A percentile compares a stretch with the other conserved stretches of the same genome.
Conservation (phyloP, 1,284 basidiomycete genomes). For the Irpex rosettiformis region DNA sequence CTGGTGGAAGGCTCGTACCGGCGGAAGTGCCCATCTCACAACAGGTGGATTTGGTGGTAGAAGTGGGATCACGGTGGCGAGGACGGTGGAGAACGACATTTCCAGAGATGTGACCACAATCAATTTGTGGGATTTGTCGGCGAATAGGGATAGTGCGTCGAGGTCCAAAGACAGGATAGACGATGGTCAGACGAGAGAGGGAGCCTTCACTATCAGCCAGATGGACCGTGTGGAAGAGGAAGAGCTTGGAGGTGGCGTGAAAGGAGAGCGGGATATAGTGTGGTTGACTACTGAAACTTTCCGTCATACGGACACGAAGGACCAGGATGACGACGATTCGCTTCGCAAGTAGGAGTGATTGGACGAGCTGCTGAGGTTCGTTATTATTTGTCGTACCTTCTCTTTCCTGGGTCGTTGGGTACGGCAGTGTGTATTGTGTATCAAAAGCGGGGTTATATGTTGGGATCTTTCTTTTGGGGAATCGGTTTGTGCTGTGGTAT, state of each 20-base stretch:
- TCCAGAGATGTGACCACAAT: slow-evolving; percentile 10
- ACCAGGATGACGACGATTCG: not conserved
- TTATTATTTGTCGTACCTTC: too few species aligned
- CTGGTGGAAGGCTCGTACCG: slow-evolving; percentile 6
- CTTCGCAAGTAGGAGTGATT: too few species aligned
- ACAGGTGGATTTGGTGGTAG: not conserved
- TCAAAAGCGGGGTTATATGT: not conserved
- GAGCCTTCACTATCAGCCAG: not conserved
- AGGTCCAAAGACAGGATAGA: not conserved
- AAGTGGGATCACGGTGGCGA: not conserved
- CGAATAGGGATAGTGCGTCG: not conserved
- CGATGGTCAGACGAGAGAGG: not conserved
- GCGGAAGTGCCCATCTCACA: not conserved
- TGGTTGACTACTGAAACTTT: not conserved
- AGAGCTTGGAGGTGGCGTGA: not conserved
- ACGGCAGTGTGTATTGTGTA: not conserved
- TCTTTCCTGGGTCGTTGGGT: too few species aligned
- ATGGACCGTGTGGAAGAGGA: not conserved
- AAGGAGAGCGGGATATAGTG: not conserved
- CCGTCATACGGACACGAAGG: not conserved
- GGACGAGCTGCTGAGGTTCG: too few species aligned
- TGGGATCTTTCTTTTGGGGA: not conserved
- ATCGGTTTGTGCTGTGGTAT: not conserved
- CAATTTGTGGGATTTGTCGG: slow-evolving; percentile 11
- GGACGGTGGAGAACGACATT: slow-evolving; percentile 5